Percentiles rank a stretch among this genome's conserved stretches.
These are phyloP conservation scores for Trypanosoma conorhini DNA, from an alignment of 208 protist genomes.

Conservation along the genomic window DNA sequence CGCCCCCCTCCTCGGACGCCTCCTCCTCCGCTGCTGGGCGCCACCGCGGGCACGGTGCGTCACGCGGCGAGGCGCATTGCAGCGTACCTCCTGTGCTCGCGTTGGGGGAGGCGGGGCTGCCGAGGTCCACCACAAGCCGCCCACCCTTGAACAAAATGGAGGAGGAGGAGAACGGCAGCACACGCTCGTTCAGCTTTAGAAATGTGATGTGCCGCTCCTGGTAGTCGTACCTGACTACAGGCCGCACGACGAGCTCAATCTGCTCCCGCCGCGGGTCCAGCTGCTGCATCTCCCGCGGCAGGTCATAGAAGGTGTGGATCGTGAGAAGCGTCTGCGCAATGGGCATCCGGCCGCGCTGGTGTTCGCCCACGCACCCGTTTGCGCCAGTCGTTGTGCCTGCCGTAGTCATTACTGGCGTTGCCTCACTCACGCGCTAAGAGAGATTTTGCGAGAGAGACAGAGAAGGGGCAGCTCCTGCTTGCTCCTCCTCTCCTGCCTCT, in stretches of 20 bases:
- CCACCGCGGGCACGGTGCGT: background rate
- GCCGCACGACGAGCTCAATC: constrained; percentile 54
- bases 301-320: constrained; percentile 57
- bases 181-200: constrained; percentile 43
- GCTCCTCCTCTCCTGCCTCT: background rate
- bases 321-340: constrained; percentile 38
- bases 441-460: background rate
- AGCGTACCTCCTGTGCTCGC: background rate
- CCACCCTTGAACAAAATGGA: constrained; percentile 46
- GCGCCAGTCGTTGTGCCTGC: background rate
- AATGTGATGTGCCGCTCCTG: constrained; percentile 42
- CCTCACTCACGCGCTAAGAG: background rate
- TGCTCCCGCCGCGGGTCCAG: constrained; percentile 37
- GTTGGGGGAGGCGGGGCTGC: constrained; percentile 21
- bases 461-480: background rate
- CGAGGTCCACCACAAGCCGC: constrained; percentile 59
- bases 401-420: background rate
- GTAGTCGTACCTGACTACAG: constrained; percentile 60
- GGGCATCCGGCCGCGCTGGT: constrained; percentile 5
- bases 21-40: background rate
- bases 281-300: constrained; percentile 59
- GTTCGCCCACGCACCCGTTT: background rate
- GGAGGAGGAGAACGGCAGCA: constrained; percentile 43
- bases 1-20: background rate
- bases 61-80: background rate